Evolutionary conservation across 192 early-diverging fungal species (phyloP), one percentile per base, ranked within the genome.

Genomic region (Entrophospora sp.): DNA sequence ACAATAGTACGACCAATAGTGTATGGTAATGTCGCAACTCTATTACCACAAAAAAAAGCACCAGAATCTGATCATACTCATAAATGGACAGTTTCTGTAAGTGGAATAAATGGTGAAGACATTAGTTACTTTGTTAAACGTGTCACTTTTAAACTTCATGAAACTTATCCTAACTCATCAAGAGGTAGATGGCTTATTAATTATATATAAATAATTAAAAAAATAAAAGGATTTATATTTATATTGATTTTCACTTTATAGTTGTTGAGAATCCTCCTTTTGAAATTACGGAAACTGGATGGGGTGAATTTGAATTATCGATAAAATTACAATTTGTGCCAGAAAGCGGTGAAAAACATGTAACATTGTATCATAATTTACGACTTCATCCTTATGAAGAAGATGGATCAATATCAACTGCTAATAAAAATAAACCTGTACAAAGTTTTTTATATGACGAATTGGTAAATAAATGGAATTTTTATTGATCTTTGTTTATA

Each of bases 281-380:
- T 66, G 92, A 95, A 73, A 86, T 98, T 27, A 79, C 83, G 30
- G 97, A 99, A 72, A 93, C 97, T 13, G 97, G 97, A 32, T 99
- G 97, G 97, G 97, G 97, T 67, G 94, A 99, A 77, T 99, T 99
- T 75, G 94, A 97, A 59, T 92, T 99, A 53, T 79, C 86, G 25
- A 97, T 97, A 62, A 94, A 93, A 70, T 84, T 99, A 32, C 86
- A 87, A 64, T 93, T 97, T 69, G 79, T 84, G 16, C 85, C 89
- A 30, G 69, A 75, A 12, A 76, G 86, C 35, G 90, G 89, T 57
- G 91, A 93, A 56, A 87, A 88, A 71, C 80, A 86, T 18, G 82
- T 96, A 24, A 81, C 83, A 14, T 73, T 99, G 7, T 92, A 87
- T 71, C 95, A 97, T 73, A 89, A 90, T 73, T 79, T 99, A 56